Evolutionary conservation across 2,329 filamentous ascomycete species (phyloP).

Genomic region (Fusarium globosum): DNA sequence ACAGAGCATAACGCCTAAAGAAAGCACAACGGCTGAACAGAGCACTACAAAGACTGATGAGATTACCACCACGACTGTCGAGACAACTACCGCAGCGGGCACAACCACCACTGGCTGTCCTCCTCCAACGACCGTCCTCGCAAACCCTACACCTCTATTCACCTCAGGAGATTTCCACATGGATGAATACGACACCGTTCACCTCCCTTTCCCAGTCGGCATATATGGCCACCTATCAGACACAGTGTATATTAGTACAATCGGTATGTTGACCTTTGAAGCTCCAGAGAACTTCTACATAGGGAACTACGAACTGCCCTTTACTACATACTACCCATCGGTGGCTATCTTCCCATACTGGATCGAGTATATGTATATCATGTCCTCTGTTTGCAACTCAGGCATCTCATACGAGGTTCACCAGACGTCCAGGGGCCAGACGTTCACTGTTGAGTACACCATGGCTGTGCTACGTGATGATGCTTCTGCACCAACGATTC

Average conservation of each 20-base stretch:
- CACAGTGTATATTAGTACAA: neutral
- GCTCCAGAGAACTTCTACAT: accelerated
- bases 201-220: neutral
- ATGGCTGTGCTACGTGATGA: too few relatives aligned
- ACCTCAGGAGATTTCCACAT: neutral
- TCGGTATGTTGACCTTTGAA: neutral
- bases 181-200: neutral
- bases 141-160: neutral
- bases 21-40: neutral
- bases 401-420: neutral
- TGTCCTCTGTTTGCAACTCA: accelerated
- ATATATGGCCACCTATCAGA: neutral
- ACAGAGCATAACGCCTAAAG: too few relatives aligned
- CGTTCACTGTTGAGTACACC: neutral
- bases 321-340: accelerated
- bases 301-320: neutral
- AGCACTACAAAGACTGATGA: neutral
- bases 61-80: accelerated
- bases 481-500: too few relatives aligned
- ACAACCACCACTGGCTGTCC: neutral
- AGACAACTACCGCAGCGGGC: neutral
- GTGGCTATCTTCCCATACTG: neutral
- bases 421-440: neutral
- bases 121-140: neutral
- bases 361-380: neutral